Base-by-base conservation (phyloP, 768 basidiomycete species). In the Boletus rex-veris region DNA sequence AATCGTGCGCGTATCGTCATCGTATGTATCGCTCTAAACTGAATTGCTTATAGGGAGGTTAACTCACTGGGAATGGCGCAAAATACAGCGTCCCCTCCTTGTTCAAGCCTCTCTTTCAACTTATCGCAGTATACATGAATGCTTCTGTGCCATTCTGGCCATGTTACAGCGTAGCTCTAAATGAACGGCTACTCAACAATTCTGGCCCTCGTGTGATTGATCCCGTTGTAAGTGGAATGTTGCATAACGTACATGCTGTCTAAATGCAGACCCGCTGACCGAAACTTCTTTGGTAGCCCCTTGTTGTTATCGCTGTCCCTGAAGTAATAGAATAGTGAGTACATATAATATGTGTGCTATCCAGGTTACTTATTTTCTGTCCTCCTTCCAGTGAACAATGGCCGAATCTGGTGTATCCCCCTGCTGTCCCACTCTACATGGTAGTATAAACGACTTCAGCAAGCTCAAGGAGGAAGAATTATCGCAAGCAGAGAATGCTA, bases 391-490 rank as follows among this genome's bases (percentile, higher is more conserved):
- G 36, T 39, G 21, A 4, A 35, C 15, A 30, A 48, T 54, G 48
- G 38, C 11, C 2, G n/a, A 36, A 28, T n/a, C 18, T 4, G 41
- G 10, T 2, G 42, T 3, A 31, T 31, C 10, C 3, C 31, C 19
- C 30, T 4, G 0, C 7, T 33, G 38, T n/a, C 19, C 48, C 11
- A 21, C 38, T 33, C 39, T 40, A 30, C 42, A 36, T 2, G 33
- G 44, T 10, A 39, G 10, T n/a, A 26, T 38, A 47, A 53, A 54
- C 7, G 40, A 45, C 8, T 16, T 53, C 31, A 18, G 39, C 18
- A 45, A 55, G 3, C 18, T 48, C 48, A 44, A 53, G 8, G 51
- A 47, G 10, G 45, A 49, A 18, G 58, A 48, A 28, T 30, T 58
- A 9, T 53, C 50, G 7, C 49, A 57, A 16, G 31, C 12, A 5